These are phyloP conservation scores for Kodamaea alishanica DNA, from an alignment of 1,139 yeast species.

Conservation along the genomic window DNA sequence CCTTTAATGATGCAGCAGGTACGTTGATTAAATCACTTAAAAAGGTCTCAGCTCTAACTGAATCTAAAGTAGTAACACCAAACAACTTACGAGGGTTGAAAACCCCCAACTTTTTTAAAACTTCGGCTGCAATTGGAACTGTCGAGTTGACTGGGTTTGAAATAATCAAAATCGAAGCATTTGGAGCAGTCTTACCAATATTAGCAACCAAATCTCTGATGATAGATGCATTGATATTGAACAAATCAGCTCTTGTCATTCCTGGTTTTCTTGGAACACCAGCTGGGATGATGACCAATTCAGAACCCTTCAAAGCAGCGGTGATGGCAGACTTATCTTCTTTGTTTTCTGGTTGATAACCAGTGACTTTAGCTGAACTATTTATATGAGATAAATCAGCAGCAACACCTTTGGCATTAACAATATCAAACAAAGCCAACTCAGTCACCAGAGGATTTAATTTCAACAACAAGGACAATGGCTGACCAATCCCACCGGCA, in stretches of 20 bases:
- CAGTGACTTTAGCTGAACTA: slow-evolving; percentile 53
- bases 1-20: slow-evolving; percentile 37
- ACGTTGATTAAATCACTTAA: slow-evolving; percentile 41
- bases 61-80: slow-evolving; percentile 72
- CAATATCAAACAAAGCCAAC: slow-evolving; percentile 62
- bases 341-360: slow-evolving; percentile 51
- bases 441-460: slow-evolving; percentile 52
- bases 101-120: slow-evolving; percentile 56
- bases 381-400: slow-evolving; percentile 72
- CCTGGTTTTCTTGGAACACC: slow-evolving; percentile 81
- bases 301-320: slow-evolving; percentile 51
- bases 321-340: slow-evolving; percentile 46
- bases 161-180: slow-evolving; percentile 62
- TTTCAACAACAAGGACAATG: slow-evolving; percentile 62
- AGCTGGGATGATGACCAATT: slow-evolving; percentile 72
- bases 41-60: slow-evolving; percentile 68
- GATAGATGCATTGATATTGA: slow-evolving; percentile 69
- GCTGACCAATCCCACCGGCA: slow-evolving; percentile 81
- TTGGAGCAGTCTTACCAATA: slow-evolving; percentile 56
- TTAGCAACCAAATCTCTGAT: slow-evolving; percentile 57
- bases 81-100: slow-evolving; percentile 62
- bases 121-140: slow-evolving; percentile 73
- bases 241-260: slow-evolving; percentile 74
- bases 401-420: slow-evolving; percentile 67
- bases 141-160: slow-evolving; percentile 76